Base-by-base conservation (phyloP, 2,329 filamentous ascomycete genomes). In the Aspergillus fumigatiaffinis region DNA sequence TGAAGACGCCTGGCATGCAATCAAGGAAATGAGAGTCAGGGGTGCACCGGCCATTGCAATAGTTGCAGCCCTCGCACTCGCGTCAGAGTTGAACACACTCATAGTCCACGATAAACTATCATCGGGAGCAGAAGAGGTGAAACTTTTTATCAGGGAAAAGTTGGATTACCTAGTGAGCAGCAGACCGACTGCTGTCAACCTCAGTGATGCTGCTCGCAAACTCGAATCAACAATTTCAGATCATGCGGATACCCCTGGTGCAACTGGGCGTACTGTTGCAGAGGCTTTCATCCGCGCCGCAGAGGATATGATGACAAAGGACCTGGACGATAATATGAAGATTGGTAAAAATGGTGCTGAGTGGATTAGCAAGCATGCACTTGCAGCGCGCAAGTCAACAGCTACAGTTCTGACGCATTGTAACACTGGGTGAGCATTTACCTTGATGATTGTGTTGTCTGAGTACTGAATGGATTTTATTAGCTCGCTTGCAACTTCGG, bases 41-140 rank as follows among this genome's bases (percentile, higher is more conserved):
- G 89, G 91, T 44, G 94, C 94, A 4, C 94, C 94, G 0, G 94
- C 94, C 49, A 99, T 99, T 73, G 94, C 94, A 48, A 97, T 99
- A 63, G 94, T 99, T n/a, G 94, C 94, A 23, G 90, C 90, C 21
- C 83, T 99, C 35, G 88, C 90, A 2, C 84, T 97, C 38, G 92
- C 92, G 1, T 90, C 96, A 8, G 93, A 97, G 73, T 77, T 97
- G 8, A 79, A 86, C 52, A 83, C 67, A 58, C 76, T 74, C 7
- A 54, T 65, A 7, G 51, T 62, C 2, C 44, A 62, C 23, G 63
- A 65, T 17, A 79, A 79, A 62, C 65, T 81, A 5, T 77, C 83
- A 1, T 61, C 75, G 35, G 73, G 78, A 3, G 81, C 84, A 0
- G 85, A 89, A 50, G 83, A 89, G 51, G 84, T 92, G 48, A 76